Evolutionary conservation across 202 grass and related monocot genomes (phyloP).

Genomic region (Carex arenaria): DNA sequence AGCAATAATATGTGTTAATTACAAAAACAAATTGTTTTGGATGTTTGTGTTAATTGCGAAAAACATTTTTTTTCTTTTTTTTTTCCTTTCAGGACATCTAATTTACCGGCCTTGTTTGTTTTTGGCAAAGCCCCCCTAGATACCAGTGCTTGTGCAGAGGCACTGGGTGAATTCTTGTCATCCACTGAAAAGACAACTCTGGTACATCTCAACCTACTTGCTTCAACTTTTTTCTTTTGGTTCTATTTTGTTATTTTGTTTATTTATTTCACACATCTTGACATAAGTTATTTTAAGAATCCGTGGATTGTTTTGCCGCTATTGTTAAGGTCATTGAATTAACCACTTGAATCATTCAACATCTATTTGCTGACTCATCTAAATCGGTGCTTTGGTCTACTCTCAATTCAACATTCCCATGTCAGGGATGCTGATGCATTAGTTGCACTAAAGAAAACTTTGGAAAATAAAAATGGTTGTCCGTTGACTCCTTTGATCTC

Average conservation of each 20-base stretch:
- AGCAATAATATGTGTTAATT: neutral
- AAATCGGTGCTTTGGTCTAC: neutral
- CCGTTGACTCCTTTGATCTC: neutral
- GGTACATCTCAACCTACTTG: conserved; percentile 36
- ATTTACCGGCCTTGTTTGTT: conserved; percentile 79
- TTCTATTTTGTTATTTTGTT: neutral
- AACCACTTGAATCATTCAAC: neutral
- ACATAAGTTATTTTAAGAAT: neutral
- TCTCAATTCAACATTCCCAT: neutral
- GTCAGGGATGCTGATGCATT: neutral
- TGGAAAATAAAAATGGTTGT: neutral
- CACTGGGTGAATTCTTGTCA: conserved; percentile 41
- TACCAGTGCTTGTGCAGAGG: conserved; percentile 32
- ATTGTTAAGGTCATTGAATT: neutral
- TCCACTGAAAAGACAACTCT: conserved; percentile 46
- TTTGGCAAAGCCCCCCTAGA: conserved; percentile 70
- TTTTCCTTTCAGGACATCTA: conserved; percentile 69
- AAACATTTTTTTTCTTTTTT: neutral
- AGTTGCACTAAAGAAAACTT: neutral
- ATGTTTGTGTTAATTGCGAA: neutral
- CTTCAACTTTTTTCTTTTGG: neutral
- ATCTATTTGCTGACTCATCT: neutral
- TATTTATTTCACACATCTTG: neutral
- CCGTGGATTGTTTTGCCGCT: neutral
- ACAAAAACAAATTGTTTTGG: neutral